Percentiles rank a stretch among this genome's conserved stretches.
phyloP scores from a whole-genome alignment of 1,284 basidiomycete species.

The Melanopsichium pennsylvanicum region DNA sequence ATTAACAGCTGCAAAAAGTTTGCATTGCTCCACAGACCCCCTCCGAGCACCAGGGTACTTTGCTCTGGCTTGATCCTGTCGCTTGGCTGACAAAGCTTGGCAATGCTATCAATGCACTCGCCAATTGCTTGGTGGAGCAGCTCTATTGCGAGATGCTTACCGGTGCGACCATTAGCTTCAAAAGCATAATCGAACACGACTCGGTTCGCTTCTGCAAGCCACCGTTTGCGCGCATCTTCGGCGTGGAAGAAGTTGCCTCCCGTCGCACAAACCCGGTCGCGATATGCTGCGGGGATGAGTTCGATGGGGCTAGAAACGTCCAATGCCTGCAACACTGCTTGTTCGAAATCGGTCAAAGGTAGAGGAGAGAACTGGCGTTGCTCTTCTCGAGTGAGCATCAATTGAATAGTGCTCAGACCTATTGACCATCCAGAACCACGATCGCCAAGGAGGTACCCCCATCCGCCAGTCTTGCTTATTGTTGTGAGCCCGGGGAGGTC shows the following conservation, averaged over 20 bases:
- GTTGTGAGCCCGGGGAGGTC: constrained; percentile 38
- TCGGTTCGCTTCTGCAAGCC: constrained; percentile 53
- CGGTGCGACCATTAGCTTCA: constrained; percentile 1
- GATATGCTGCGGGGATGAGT: constrained; percentile 40
- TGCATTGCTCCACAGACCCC: constrained; percentile 53
- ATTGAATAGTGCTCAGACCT: constrained; percentile 38
- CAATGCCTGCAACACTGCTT: constrained; percentile 14
- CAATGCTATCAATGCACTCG: constrained; percentile 37
- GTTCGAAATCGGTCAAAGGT: constrained; percentile 33
- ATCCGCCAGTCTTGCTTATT: constrained; percentile 39
- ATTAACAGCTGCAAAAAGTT: constrained; percentile 43
- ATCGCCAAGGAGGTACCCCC: constrained; percentile 45
- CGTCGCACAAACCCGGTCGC: constrained; percentile 30
- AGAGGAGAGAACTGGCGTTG: constrained; percentile 21
- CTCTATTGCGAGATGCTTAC: constrained; percentile 25
- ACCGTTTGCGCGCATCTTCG: constrained; percentile 56
- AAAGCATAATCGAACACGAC: constrained; percentile 49
- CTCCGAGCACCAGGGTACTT: constrained; percentile 52
- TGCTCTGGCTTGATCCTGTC: constrained; percentile 21
- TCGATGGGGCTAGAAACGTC: constrained; percentile 37
- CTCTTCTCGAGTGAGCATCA: constrained; percentile 37
- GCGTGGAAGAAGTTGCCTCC: constrained; percentile 44
- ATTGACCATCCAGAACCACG: constrained; percentile 41
- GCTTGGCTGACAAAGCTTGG: constrained; percentile 24
- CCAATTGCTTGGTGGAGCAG: constrained; percentile 38